A percentile compares a stretch with the other conserved stretches of the same genome.
Conservation (phyloP, 1,284 basidiomycete species). For the Cutaneotrichosporon sp. region DNA sequence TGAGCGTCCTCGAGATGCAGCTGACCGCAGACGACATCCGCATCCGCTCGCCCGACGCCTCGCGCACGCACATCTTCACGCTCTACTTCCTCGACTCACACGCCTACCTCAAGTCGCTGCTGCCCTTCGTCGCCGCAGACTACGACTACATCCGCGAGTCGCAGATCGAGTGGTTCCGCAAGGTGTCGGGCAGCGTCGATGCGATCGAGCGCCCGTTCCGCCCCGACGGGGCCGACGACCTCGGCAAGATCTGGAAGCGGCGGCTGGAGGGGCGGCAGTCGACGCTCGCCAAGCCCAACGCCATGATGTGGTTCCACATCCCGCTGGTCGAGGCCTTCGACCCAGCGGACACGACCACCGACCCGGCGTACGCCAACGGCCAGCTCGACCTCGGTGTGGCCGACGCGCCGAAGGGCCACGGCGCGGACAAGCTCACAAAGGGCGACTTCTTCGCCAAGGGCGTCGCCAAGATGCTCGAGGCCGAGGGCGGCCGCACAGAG, state of each 20-base stretch:
- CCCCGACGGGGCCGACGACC: slow-evolving; percentile 70
- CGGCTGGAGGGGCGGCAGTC: slow-evolving; percentile 31
- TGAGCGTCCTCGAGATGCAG: slow-evolving; percentile 21
- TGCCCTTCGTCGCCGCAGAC: slow-evolving; percentile 45
- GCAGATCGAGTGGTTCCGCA: slow-evolving; percentile 85
- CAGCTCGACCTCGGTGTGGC: slow-evolving; percentile 65
- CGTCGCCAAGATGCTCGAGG: slow-evolving; percentile 59
- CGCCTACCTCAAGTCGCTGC: slow-evolving; percentile 64
- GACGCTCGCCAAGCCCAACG: slow-evolving; percentile 82
- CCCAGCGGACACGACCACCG: slow-evolving; percentile 37
- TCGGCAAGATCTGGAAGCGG: slow-evolving; percentile 63
- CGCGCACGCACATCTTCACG: slow-evolving; percentile 81
- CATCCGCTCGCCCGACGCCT: slow-evolving; percentile 58
- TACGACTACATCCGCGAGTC: slow-evolving; percentile 75
- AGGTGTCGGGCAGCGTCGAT: slow-evolving; percentile 69
- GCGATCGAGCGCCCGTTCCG: slow-evolving; percentile 76
- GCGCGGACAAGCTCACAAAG: slow-evolving; percentile 64
- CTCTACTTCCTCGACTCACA: slow-evolving; percentile 94
- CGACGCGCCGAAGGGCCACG: slow-evolving; percentile 59
- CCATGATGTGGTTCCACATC: slow-evolving; percentile 94
- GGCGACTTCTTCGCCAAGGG: slow-evolving; percentile 80
- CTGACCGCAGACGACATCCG: slow-evolving; percentile 58
- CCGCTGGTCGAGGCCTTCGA: slow-evolving; percentile 66
- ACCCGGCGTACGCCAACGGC: slow-evolving; percentile 47
- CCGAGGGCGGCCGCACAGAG: slow-evolving; percentile 51